Evolutionary conservation across 73 alveolate species (phyloP), one percentile per base, ranked within the genome.

Genomic region (Chromera velia): DNA sequence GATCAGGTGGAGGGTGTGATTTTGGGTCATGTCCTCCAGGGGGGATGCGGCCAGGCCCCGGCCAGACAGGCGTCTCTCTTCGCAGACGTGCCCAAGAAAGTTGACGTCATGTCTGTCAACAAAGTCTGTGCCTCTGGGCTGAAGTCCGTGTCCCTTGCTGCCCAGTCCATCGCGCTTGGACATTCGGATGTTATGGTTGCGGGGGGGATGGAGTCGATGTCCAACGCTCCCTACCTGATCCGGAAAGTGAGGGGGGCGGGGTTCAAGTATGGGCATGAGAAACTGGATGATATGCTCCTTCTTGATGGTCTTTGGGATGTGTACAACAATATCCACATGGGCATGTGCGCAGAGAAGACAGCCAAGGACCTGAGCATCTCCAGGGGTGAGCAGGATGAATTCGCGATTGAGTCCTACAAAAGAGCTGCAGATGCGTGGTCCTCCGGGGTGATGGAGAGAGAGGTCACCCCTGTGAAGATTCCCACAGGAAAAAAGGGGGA

Each of bases 141-240:
- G 94, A 93, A 91, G 79, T 82, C 95, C n/a, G 89, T 93, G 34
- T 85, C 83, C 89, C 63, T 87, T 32, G 98, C 94, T 18, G 90
- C 97, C 34, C 87, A 87, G 67, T 76, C 89, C 46, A 87, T 93
- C 62, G 88, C 91, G 31, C 85, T 90, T 32, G 98, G 98, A 1
- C 85, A 84, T 70, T 69, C 90, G 33, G 90, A 88, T 33, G 82
- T 90, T 34, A 76, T 85, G 40, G 88, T 90, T 6, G 94, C 95
- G 7, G 96, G 95, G 32, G 96, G 96, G 24, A 79, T 88, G 87
- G 98, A 93, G 69, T 68, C 89, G 72, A 91, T 91, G 98, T 86
- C 94, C 66, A 81, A 74, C 72, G 89, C 86, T 33, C 98, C 98
- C 45, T 94, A 89, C 78, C 85, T 90, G 33, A 88, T 87, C 47